Conservation (phyloP, 1,284 basidiomycete genomes). For the Austroboletus niveus region DNA sequence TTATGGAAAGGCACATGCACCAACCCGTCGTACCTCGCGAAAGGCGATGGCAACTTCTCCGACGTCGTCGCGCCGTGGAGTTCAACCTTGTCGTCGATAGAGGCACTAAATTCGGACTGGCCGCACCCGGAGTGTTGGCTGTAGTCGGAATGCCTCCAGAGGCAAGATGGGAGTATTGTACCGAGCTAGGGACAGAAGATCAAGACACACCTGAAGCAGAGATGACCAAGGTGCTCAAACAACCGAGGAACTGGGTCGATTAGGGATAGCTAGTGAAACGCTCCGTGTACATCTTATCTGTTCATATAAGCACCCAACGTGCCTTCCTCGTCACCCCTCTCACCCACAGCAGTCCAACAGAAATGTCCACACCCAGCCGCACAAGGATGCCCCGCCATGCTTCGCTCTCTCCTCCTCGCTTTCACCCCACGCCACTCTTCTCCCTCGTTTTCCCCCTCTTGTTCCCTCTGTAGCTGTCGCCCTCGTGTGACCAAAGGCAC, state of each 20-base stretch:
- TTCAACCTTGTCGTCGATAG: slow-evolving; percentile 89
- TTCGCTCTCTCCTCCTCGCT: slow-evolving; percentile 10
- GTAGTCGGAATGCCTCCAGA: slow-evolving; percentile 86
- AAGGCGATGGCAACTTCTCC: slow-evolving; percentile 84
- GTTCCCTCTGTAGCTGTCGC: slow-evolving; percentile 22
- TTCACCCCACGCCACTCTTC: slow-evolving; percentile 1
- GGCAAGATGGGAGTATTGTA: slow-evolving; percentile 91
- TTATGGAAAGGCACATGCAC: slow-evolving; percentile 63
- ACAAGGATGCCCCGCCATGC: slow-evolving; percentile 49
- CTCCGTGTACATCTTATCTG: not conserved
- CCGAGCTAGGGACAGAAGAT: slow-evolving; percentile 64
- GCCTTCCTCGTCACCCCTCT: slow-evolving; percentile 4
- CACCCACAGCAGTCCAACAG: slow-evolving; percentile 48
- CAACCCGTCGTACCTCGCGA: slow-evolving; percentile 40
- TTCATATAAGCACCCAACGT: not conserved
- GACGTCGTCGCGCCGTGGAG: slow-evolving; percentile 87
- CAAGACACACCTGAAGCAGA: slow-evolving; percentile 65
- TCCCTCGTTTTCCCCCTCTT: slow-evolving; percentile 14
- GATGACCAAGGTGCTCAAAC: slow-evolving; percentile 66
- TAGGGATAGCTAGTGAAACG: not conserved
- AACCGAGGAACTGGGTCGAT: slow-evolving; percentile 66
- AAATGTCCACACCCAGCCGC: slow-evolving; percentile 67
- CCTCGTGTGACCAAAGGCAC: slow-evolving; percentile 23
- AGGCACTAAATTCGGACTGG: slow-evolving; percentile 84
- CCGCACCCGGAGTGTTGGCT: slow-evolving; percentile 84